Base-by-base conservation (phyloP, 2,329 filamentous ascomycete species). In the Myriosclerotinia duriaeana region DNA sequence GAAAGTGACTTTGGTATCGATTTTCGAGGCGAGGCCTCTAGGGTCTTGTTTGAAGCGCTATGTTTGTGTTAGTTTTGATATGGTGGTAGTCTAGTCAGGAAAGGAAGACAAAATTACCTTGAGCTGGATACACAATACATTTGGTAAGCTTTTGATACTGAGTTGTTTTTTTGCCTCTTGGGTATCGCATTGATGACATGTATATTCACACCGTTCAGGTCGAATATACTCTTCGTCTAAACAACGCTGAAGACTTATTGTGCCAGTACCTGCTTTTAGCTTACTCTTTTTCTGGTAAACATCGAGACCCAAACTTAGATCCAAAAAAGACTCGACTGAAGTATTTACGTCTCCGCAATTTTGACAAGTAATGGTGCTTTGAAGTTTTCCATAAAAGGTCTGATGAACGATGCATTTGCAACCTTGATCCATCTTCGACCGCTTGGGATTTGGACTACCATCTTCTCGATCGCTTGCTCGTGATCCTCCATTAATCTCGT, bases 351-450 rank as follows among this genome's bases (percentile, higher is more conserved):
- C 93, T 67, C 88, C 84, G 78, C 94, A 98, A 73, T 89, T 90
- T 74, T 92, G 89, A 78, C 94, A 99, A 22, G 92, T 97, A 50
- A 96, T 94, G 26, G 90, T 94, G 75, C 89, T 95, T 73, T 92
- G 91, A 68, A 96, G 86, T 76, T 96, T 94, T 68, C 95, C 95
- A 76, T 94, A 96, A 75, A 97, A 97, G 0, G 92, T 93, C 75
- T 94, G 91, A 77, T 98, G 95, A 72, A 98, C 90, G 73, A 98
- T 91, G 78, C 94, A 99, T 67, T 89, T 86, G 81, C 95, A 98
- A 34, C 64, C 69, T 38, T 70, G 53, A 75, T 79, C 69, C n/a
- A 66, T 70, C 61, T 72, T 73, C 3, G 56, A 64, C 20, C 68
- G 65, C 48, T 74, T 76, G 14, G 69, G 66, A n/a, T 67, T 65